A percentile compares a stretch with the other conserved stretches of the same genome.
Evolutionary conservation across 257 asterid genomes (phyloP).

Genomic region (Cynanchum wilfordii): DNA sequence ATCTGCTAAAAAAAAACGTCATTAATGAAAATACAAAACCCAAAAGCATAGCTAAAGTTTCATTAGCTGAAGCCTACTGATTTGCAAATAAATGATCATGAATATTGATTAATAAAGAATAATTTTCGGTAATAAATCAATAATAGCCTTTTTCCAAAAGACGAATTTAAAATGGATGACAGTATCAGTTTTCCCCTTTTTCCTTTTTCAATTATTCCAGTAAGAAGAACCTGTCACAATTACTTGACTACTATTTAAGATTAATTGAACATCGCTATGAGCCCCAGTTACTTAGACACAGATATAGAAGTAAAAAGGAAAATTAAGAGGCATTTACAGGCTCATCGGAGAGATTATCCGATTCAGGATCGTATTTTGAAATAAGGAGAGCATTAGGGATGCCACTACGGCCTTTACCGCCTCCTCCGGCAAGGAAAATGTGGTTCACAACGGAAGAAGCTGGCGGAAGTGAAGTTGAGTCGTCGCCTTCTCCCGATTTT

Average conservation of each 20-base stretch:
- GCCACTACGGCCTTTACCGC: slow-evolving; percentile 92
- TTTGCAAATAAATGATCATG: neutral
- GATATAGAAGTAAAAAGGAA: neutral
- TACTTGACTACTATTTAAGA: neutral
- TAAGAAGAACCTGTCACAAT: neutral
- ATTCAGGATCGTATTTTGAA: slow-evolving; percentile 45
- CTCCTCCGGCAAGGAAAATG: slow-evolving; percentile 84
- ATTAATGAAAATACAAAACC: neutral
- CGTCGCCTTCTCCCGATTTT: slow-evolving; percentile 17
- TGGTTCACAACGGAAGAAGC: slow-evolving; percentile 23
- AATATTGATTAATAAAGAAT: no score
- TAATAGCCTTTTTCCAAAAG: no score
- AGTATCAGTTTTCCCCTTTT: no score
- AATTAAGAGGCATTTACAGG: slow-evolving; percentile 46
- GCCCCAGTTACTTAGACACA: neutral
- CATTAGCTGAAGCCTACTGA: neutral
- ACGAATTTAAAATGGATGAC: neutral
- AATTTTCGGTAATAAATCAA: no score
- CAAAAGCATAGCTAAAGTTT: neutral
- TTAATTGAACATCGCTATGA: neutral
- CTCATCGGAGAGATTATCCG: slow-evolving; percentile 56
- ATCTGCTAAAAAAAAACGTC: neutral
- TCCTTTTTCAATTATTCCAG: no score
- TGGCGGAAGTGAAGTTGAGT: slow-evolving; percentile 2
- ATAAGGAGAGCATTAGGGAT: slow-evolving; percentile 73